Evolutionary conservation across 257 asterid species (phyloP).

Genomic region (Rubia yunnanensis): DNA sequence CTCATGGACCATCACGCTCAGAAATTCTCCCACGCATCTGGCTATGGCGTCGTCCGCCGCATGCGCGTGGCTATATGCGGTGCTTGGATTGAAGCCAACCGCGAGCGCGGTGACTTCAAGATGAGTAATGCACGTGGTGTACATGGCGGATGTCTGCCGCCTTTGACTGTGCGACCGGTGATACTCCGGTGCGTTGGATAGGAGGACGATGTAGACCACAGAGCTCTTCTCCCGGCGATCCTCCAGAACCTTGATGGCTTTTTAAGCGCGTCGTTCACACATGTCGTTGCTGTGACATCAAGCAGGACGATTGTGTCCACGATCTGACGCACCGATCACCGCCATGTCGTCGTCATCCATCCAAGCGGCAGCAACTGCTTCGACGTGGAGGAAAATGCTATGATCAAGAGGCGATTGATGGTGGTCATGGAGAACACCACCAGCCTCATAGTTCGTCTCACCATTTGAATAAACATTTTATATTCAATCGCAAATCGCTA

Average conservation of each 20-base stretch:
- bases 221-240: slow-evolving; percentile 87
- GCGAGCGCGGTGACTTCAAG: slow-evolving; percentile 57
- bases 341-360: slow-evolving; percentile 66
- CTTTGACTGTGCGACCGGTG: slow-evolving; percentile 19
- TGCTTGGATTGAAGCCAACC: slow-evolving; percentile 25
- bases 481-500: no score
- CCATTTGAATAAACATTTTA: no score
- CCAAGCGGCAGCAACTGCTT: slow-evolving; percentile 75
- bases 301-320: slow-evolving; percentile 60
- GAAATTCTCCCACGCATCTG: slow-evolving; percentile 33
- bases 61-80: slow-evolving; percentile 35
- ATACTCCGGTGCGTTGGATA: slow-evolving; percentile 48
- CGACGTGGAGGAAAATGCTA: slow-evolving; percentile 80
- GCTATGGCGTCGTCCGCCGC: slow-evolving; percentile 28
- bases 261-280: slow-evolving; percentile 63
- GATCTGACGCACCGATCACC: slow-evolving; percentile 75
- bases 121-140: slow-evolving; percentile 52
- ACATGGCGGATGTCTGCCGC: slow-evolving; percentile 23
- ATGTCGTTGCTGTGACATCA: slow-evolving; percentile 47
- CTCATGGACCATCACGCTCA: slow-evolving; percentile 52
- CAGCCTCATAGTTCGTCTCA: slow-evolving; percentile 60
- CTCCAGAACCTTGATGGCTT: slow-evolving; percentile 83
- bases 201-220: slow-evolving; percentile 51
- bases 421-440: slow-evolving; percentile 71
- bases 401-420: slow-evolving; percentile 76